These are phyloP conservation scores for Chloropicon primus DNA, from an alignment of 139 green algal species.

Conservation along the genomic window DNA sequence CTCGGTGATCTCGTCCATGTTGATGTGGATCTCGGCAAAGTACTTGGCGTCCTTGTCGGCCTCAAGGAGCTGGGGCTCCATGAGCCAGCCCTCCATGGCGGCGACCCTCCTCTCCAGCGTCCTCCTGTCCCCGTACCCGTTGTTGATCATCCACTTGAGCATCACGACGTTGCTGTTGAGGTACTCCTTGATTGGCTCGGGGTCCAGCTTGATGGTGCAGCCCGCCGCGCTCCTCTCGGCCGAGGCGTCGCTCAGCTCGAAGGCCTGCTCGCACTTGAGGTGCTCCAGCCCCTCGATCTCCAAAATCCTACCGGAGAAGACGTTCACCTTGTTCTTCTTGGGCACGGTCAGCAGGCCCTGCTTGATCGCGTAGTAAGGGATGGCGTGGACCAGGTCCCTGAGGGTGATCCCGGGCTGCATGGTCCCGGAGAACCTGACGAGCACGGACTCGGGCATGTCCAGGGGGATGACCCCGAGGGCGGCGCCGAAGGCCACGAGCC, in stretches of 20 bases:
- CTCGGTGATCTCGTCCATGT: conserved; percentile 17
- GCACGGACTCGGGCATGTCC: conserved; percentile 21
- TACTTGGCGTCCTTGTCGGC: conserved; percentile 18
- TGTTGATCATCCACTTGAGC: conserved; percentile 21
- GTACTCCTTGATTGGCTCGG: conserved; percentile 15
- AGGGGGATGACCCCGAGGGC: conserved; percentile 18
- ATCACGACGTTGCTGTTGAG: conserved; percentile 14
- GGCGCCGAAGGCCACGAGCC: conserved; percentile 17
- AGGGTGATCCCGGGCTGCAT: conserved; percentile 22
- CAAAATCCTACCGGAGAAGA: conserved; percentile 16
- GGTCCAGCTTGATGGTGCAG: conserved; percentile 17
- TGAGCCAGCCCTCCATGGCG: conserved; percentile 14
- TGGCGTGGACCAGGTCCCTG: conserved; percentile 18
- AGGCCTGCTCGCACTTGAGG: conserved; percentile 21
- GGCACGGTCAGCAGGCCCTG: conserved; percentile 14
- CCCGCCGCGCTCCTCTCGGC: conserved; percentile 14
- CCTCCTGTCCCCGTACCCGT: conserved; percentile 13
- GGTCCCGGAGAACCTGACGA: conserved; percentile 13
- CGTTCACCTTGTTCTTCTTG: conserved; percentile 15
- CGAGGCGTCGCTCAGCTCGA: conserved; percentile 16
- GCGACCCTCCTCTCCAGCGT: conserved; percentile 13
- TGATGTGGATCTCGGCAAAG: conserved; percentile 12
- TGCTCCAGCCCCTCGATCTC: conserved; percentile 18
- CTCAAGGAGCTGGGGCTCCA: conserved; percentile 9
- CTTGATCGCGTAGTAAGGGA: conserved; percentile 17